A percentile compares a stretch with the other conserved stretches of the same genome.
Evolutionary conservation across 2,329 filamentous ascomycete genomes (phyloP).

Genomic region (Elsinoe necatrix): DNA sequence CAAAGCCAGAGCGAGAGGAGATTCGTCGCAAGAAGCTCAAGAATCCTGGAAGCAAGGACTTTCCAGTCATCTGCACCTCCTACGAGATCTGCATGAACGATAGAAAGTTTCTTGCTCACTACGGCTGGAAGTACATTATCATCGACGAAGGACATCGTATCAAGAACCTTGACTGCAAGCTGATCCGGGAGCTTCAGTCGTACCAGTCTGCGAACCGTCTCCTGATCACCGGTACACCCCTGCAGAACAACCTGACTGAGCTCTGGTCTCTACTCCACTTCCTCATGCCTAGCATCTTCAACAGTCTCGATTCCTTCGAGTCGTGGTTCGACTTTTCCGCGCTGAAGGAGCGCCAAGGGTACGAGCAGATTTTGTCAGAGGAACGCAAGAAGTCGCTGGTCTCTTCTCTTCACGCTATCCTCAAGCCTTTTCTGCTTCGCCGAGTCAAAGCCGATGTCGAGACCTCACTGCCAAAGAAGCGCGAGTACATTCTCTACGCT

Average conservation of each 20-base stretch:
- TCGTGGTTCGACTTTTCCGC: slow-evolving; percentile 97
- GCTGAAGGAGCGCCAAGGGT: slow-evolving; percentile 71
- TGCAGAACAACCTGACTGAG: slow-evolving; percentile 93
- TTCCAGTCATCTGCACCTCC: slow-evolving; percentile 87
- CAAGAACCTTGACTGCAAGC: slow-evolving; percentile 90
- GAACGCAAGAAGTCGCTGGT: slow-evolving; percentile 69
- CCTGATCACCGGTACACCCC: slow-evolving; percentile 85
- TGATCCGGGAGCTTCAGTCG: slow-evolving; percentile 79
- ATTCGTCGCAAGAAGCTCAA: slow-evolving; percentile 67
- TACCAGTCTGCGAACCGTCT: slow-evolving; percentile 87
- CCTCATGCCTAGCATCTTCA: slow-evolving; percentile 83
- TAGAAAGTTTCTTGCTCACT: slow-evolving; percentile 67
- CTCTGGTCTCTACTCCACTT: slow-evolving; percentile 95
- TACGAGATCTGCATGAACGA: slow-evolving; percentile 96
- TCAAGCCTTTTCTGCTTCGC: slow-evolving; percentile 83
- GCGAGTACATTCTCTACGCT: slow-evolving; percentile 91
- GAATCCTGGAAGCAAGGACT: slow-evolving; percentile 59
- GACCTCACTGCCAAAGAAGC: slow-evolving; percentile 82
- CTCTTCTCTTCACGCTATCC: slow-evolving; percentile 81
- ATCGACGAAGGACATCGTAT: slow-evolving; percentile 96
- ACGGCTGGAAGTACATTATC: slow-evolving; percentile 96
- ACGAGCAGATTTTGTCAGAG: slow-evolving; percentile 71
- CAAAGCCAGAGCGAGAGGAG: slow-evolving; percentile 63
- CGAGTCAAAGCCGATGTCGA: slow-evolving; percentile 92
- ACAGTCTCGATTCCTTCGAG: slow-evolving; percentile 86